Evolutionary conservation across 441 rosid genomes (phyloP).

Genomic region (Croton laevigatus): DNA sequence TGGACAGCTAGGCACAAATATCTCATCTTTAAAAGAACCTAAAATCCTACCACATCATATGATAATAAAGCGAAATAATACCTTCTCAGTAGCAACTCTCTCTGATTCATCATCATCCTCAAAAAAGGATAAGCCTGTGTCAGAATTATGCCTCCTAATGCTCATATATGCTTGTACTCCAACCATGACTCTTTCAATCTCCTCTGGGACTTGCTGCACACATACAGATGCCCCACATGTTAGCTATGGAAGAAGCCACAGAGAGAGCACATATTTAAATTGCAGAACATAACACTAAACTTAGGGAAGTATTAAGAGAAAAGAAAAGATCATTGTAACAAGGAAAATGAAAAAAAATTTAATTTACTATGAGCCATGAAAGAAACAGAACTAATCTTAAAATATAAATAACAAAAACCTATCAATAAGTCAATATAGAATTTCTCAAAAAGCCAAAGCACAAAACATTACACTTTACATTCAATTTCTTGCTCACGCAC

Average conservation of each 20-base stretch:
- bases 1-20: not conserved
- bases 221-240: not conserved
- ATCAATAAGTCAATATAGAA: not conserved
- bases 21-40: not conserved
- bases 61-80: constrained; percentile 23
- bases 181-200: constrained; percentile 90
- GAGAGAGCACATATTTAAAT: not conserved
- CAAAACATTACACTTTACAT: constrained; percentile 4
- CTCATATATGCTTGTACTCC: constrained; percentile 95
- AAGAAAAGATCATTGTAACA: not conserved
- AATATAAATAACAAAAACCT: not conserved
- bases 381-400: not conserved
- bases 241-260: not conserved
- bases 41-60: not conserved
- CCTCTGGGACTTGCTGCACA: constrained; percentile 96
- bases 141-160: constrained; percentile 74
- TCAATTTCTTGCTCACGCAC: not conserved
- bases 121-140: constrained; percentile 67
- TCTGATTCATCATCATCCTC: constrained; percentile 59
- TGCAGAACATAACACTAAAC: not conserved
- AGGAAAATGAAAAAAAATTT: not conserved
- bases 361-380: not conserved
- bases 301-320: not conserved
- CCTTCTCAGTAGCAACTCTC: constrained; percentile 57
- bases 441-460: not conserved